Percentiles rank a stretch among this genome's conserved stretches.
Conservation (phyloP, 2,329 filamentous ascomycete genomes). For the Decorospora gaudefroyi region DNA sequence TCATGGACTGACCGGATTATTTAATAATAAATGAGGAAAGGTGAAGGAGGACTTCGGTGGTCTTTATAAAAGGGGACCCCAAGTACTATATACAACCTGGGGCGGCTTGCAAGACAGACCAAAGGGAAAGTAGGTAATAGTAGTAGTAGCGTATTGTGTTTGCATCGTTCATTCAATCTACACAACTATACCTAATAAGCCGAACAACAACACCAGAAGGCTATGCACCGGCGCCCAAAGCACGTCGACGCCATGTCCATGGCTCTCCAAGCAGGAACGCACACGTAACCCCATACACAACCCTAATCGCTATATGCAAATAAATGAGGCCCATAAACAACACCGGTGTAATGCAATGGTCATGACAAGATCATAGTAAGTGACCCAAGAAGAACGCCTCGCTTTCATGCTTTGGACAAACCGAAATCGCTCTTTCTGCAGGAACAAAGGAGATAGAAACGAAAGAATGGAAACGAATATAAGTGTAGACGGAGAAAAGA, state of each 20-base stretch:
- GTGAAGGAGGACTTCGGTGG: too few species aligned
- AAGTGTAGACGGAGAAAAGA: too few species aligned
- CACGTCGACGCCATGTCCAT: not conserved
- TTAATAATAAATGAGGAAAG: too few species aligned
- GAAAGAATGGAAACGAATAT: too few species aligned
- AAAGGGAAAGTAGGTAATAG: too few species aligned
- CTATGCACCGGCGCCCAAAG: not conserved
- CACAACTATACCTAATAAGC: not conserved
- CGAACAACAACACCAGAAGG: not conserved
- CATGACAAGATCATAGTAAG: slow-evolving; percentile 16
- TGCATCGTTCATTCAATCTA: not conserved
- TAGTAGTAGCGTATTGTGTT: too few species aligned
- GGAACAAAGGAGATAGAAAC: too few species aligned
- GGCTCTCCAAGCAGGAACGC: not conserved
- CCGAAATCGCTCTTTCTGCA: too few species aligned
- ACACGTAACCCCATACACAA: not conserved
- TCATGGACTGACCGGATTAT: too few species aligned
- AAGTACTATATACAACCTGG: too few species aligned
- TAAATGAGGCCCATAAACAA: slow-evolving; percentile 5
- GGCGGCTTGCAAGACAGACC: too few species aligned
- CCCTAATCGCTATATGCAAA: slow-evolving; percentile 4
- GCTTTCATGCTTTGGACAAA: slow-evolving; percentile 11
- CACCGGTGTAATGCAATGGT: slow-evolving; percentile 19
- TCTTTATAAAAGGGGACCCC: too few species aligned
- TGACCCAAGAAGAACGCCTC: slow-evolving; percentile 15